Base-by-base conservation (phyloP, 1,139 yeast species). In the Groenewaldozyma auringiensis region DNA sequence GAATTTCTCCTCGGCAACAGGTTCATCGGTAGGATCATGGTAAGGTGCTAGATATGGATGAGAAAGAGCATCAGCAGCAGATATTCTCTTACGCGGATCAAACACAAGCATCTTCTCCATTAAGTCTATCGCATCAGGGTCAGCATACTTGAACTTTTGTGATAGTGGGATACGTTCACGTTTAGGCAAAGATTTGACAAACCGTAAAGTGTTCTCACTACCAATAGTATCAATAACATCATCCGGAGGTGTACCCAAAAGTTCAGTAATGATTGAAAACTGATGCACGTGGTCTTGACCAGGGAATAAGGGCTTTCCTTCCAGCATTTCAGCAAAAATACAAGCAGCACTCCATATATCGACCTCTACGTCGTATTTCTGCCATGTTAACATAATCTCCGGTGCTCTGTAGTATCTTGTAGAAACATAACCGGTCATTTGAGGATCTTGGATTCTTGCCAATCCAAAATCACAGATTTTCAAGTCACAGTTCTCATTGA, bases 301-400 rank as follows among this genome's bases (percentile, higher is more conserved):
- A 0, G 98, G 98, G 75, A 92, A 92, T 41, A 92, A 71, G 2
- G 99, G 98, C 66, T 88, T 89, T n/a, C 97, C 97, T 64, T 92
- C 96, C 57, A 92, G 85, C 96, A 94, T 92, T 66, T 92, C 99
- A 11, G 97, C 95, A 61, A 92, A 85, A 53, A 92, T 92, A 69
- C 99, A 92, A 16, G 97, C 99, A n/a, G 95, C 96, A 16, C 95
- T 84, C 99, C 99, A 92, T 59, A 92, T 84, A 65, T 92, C 99
- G 37, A 94, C 98, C 67, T 92, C 97, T n/a, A 88, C 83, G 63
- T 92, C 97, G 69, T 92, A 92, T 66, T 94, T 89, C 66, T 92
- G 99, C 99, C 99, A 92, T 21, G 97, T 89, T 56, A 92, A 76
- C 99, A 92, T 92, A 66, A 92, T 92, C 67, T 92, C 99, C 1